phyloP scores from a whole-genome alignment of 257 asterid species.

The Ballota nigra region DNA sequence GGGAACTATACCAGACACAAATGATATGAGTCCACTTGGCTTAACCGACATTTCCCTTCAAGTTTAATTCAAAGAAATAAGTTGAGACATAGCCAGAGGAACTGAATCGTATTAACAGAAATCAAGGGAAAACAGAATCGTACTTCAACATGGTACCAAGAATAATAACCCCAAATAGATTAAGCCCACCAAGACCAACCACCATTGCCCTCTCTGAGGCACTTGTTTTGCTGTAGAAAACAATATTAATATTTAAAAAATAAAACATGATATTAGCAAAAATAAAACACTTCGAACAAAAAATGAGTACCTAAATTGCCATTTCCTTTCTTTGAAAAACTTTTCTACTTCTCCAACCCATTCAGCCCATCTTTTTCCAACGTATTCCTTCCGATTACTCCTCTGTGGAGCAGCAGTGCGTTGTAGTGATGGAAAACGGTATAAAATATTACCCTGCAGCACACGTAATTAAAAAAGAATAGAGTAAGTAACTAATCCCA shows the following conservation, averaged over 20 bases:
- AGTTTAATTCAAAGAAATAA: slow-evolving; percentile 24
- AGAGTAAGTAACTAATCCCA: neutral
- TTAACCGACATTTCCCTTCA: slow-evolving; percentile 69
- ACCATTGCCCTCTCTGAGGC: slow-evolving; percentile 88
- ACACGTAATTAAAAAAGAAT: slow-evolving; percentile 4
- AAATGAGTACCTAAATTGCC: slow-evolving; percentile 65
- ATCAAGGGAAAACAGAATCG: slow-evolving; percentile 30
- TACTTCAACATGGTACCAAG: slow-evolving; percentile 95
- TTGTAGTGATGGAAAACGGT: slow-evolving; percentile 93
- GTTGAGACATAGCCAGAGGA: slow-evolving; percentile 31
- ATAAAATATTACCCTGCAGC: slow-evolving; percentile 89
- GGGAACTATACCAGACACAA: slow-evolving; percentile 79
- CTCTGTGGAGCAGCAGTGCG: slow-evolving; percentile 88
- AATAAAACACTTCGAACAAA: slow-evolving; percentile 1
- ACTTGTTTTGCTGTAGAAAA: slow-evolving; percentile 69
- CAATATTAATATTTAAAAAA: slow-evolving; percentile 24
- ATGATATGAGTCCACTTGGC: slow-evolving; percentile 67
- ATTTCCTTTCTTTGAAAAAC: slow-evolving; percentile 68
- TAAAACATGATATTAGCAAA: neutral
- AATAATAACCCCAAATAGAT: slow-evolving; percentile 78
- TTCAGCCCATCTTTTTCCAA: slow-evolving; percentile 71
- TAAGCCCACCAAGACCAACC: slow-evolving; percentile 90
- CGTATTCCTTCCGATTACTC: slow-evolving; percentile 73
- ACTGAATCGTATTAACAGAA: slow-evolving; percentile 9
- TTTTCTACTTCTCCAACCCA: slow-evolving; percentile 66